A percentile compares a stretch with the other conserved stretches of the same genome.
Evolutionary conservation across 2,329 filamentous ascomycete species (phyloP).

Genomic region (Sclerotinia minor): DNA sequence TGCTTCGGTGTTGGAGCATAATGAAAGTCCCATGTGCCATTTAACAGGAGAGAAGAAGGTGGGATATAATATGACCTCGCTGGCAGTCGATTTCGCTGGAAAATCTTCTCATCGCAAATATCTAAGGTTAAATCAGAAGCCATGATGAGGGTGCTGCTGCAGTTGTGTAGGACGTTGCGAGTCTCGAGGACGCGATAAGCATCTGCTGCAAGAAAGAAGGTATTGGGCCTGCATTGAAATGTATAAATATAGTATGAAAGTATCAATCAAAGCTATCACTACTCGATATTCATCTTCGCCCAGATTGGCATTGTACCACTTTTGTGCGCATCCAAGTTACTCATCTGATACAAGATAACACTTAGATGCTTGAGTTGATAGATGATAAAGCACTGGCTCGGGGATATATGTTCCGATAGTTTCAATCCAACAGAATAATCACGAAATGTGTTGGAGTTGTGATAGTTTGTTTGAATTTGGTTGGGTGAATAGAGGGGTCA

Average conservation of each 20-base stretch:
- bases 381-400: not conserved
- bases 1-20: conserved; percentile 49
- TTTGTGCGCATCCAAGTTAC: not conserved
- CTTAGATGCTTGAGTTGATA: not conserved
- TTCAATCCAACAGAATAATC: not conserved
- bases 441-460: not conserved
- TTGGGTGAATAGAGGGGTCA: not conserved
- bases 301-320: not conserved
- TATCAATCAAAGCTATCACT: not conserved
- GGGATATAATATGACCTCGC: conserved; percentile 56
- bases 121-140: conserved; percentile 39
- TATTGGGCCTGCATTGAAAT: not conserved
- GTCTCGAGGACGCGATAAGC: not conserved
- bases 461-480: not conserved
- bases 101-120: conserved; percentile 52
- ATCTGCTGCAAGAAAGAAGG: not conserved
- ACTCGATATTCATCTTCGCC: not conserved
- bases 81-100: conserved; percentile 55
- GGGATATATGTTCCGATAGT: conserved; percentile 18
- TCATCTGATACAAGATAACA: not conserved
- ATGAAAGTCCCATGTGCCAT: conserved; percentile 59
- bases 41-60: conserved; percentile 51
- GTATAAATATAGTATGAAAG: not conserved
- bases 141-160: not conserved
- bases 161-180: not conserved